Conservation (phyloP, 306 rosid genomes). For the Cucurbita moschata region DNA sequence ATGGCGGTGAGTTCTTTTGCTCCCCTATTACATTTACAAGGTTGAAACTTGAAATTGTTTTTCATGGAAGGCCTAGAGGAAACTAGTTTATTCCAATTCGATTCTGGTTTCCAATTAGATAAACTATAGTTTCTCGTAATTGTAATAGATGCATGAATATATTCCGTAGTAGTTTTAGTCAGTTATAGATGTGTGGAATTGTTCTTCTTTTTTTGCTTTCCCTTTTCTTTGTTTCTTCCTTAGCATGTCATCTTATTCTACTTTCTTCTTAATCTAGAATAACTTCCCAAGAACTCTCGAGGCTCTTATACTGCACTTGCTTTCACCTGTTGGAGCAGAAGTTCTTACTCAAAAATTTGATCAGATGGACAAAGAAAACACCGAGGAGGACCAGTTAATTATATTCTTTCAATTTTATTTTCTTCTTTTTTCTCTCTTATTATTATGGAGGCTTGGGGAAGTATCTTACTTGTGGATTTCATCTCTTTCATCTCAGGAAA, state of each 20-base stretch:
- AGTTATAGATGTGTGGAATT: neutral
- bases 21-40: neutral
- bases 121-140: neutral
- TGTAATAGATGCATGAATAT: neutral
- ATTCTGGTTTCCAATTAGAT: neutral
- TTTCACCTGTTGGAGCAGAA: conserved; percentile 81
- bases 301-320: conserved; percentile 74
- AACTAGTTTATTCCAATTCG: neutral
- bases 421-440: neutral
- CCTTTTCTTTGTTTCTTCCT: conserved; percentile 8
- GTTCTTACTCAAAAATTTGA: conserved; percentile 84
- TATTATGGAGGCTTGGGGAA: conserved; percentile 17
- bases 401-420: conserved; percentile 2
- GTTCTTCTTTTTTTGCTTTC: neutral
- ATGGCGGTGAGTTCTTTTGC: conserved; percentile 58
- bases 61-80: neutral
- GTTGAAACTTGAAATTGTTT: neutral
- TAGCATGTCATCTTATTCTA: conserved; percentile 9
- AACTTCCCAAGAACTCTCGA: conserved; percentile 85
- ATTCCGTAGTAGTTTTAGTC: neutral
- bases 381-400: conserved; percentile 57
- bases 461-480: conserved; percentile 8
- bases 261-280: conserved; percentile 28
- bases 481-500: conserved; percentile 26
- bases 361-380: conserved; percentile 55